Conservation (phyloP, 2,329 filamentous ascomycete species). For the Calycina herbarum region DNA sequence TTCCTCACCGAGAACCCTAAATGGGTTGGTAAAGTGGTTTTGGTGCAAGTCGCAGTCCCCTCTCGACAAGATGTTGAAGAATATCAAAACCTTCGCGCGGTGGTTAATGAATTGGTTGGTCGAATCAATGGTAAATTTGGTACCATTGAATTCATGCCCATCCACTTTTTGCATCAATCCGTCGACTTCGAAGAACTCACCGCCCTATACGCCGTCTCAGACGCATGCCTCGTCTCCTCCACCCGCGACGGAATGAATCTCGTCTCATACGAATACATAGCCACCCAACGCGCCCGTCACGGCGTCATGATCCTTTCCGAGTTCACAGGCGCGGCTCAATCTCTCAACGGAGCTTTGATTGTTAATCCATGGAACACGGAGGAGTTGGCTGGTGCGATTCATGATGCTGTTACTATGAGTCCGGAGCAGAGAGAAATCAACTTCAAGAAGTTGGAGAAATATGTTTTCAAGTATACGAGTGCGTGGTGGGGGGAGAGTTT, state of each 20-base stretch:
- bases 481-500: slow-evolving; percentile 97
- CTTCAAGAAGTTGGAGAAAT: slow-evolving; percentile 88
- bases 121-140: slow-evolving; percentile 97
- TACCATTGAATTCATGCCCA: slow-evolving; percentile 97
- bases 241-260: slow-evolving; percentile 99
- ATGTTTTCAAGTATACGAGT: slow-evolving; percentile 96
- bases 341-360: slow-evolving; percentile 87
- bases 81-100: slow-evolving; percentile 92
- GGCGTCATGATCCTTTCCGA: slow-evolving; percentile 95
- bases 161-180: slow-evolving; percentile 97
- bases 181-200: slow-evolving; percentile 94
- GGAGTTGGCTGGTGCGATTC: slow-evolving; percentile 87
- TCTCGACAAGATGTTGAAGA: slow-evolving; percentile 95
- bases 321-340: slow-evolving; percentile 94
- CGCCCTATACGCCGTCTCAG: slow-evolving; percentile 87
- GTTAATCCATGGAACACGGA: slow-evolving; percentile 99
- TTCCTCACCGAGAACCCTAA: slow-evolving; percentile 97
- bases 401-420: slow-evolving; percentile 96
- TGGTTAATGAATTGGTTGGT: slow-evolving; percentile 95
- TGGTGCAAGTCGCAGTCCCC: slow-evolving; percentile 94
- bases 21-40: slow-evolving; percentile 95
- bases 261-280: slow-evolving; percentile 97
- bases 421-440: slow-evolving; percentile 83
- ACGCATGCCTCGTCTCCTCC: slow-evolving; percentile 88
- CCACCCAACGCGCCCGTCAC: slow-evolving; percentile 84